Evolutionary conservation across 2,329 filamentous ascomycete genomes (phyloP).

Genomic region (Exophiala viscosa): DNA sequence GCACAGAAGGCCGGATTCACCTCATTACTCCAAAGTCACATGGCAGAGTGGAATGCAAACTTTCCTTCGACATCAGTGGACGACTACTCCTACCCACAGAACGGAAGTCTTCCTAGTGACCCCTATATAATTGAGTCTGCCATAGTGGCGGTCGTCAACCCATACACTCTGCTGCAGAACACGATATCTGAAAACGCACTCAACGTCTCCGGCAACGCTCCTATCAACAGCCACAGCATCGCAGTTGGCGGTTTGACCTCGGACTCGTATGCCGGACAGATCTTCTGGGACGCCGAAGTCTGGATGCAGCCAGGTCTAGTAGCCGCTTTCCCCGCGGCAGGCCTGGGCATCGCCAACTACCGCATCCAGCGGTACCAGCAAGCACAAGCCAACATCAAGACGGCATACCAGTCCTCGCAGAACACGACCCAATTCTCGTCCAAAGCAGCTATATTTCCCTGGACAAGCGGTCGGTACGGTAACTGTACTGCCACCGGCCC

Average conservation of each 20-base stretch:
- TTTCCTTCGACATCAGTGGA: slow-evolving; percentile 62
- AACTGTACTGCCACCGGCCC: slow-evolving; percentile 64
- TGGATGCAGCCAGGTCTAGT: slow-evolving; percentile 68
- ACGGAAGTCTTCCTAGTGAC: slow-evolving; percentile 57
- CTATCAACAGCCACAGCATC: slow-evolving; percentile 60
- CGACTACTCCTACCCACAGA: slow-evolving; percentile 55
- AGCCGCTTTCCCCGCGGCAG: slow-evolving; percentile 59
- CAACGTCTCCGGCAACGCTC: slow-evolving; percentile 42
- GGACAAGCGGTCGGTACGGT: slow-evolving; percentile 64
- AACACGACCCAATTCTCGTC: slow-evolving; percentile 56
- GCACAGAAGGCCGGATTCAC: slow-evolving; percentile 54
- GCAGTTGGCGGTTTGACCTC: slow-evolving; percentile 65
- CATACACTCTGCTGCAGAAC: slow-evolving; percentile 48
- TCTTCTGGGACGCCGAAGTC: slow-evolving; percentile 65
- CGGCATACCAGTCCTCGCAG: slow-evolving; percentile 55
- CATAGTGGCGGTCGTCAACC: slow-evolving; percentile 47
- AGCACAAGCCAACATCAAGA: slow-evolving; percentile 58
- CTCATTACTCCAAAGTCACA: slow-evolving; percentile 54
- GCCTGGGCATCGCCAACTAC: slow-evolving; percentile 63
- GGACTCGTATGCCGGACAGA: slow-evolving; percentile 62
- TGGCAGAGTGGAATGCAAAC: slow-evolving; percentile 59
- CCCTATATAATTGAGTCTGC: slow-evolving; percentile 53
- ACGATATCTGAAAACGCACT: slow-evolving; percentile 54
- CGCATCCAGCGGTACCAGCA: slow-evolving; percentile 57
- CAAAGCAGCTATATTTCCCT: slow-evolving; percentile 61